Percentiles rank a stretch among this genome's conserved stretches.
Conservation (phyloP, 306 rosid genomes). For the Coriaria nepalensis region DNA sequence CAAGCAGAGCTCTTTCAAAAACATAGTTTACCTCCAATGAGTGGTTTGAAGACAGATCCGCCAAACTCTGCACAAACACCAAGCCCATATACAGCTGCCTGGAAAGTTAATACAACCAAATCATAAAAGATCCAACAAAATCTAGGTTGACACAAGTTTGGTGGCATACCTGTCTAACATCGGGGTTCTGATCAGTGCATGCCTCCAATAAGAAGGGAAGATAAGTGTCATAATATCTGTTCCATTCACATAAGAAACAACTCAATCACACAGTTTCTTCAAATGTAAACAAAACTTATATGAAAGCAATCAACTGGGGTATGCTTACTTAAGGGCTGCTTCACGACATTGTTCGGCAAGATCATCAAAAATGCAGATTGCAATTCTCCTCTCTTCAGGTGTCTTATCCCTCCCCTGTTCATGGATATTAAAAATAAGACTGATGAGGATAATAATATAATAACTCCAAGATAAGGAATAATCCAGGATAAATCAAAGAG, state of each 20-base stretch:
- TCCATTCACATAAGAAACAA: slow-evolving; percentile 17
- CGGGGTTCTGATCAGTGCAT: slow-evolving; percentile 86
- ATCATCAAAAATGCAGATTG: slow-evolving; percentile 97
- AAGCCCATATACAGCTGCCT: slow-evolving; percentile 98
- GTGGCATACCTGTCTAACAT: slow-evolving; percentile 81
- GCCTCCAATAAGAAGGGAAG: slow-evolving; percentile 97
- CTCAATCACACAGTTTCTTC: not conserved
- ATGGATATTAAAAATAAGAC: not conserved
- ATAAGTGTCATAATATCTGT: slow-evolving; percentile 83
- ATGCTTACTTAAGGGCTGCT: slow-evolving; percentile 71
- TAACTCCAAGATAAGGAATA: too few species aligned
- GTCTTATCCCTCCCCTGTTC: slow-evolving; percentile 87
- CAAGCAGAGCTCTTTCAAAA: not conserved
- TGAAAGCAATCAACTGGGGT: not conserved
- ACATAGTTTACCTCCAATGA: slow-evolving; percentile 57
- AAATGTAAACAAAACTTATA: slow-evolving; percentile 2
- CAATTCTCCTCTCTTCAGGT: slow-evolving; percentile 94
- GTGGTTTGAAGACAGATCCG: slow-evolving; percentile 71
- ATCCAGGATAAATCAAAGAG: too few species aligned
- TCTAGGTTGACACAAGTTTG: slow-evolving; percentile 7
- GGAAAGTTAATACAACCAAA: slow-evolving; percentile 16
- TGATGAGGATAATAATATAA: too few species aligned
- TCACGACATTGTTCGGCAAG: slow-evolving; percentile 97
- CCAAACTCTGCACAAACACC: slow-evolving; percentile 98
- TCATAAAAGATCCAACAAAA: slow-evolving; percentile 8